These are phyloP conservation scores for Eucalyptus urophylla DNA, from an alignment of 345 rosid species.

Conservation along the genomic window DNA sequence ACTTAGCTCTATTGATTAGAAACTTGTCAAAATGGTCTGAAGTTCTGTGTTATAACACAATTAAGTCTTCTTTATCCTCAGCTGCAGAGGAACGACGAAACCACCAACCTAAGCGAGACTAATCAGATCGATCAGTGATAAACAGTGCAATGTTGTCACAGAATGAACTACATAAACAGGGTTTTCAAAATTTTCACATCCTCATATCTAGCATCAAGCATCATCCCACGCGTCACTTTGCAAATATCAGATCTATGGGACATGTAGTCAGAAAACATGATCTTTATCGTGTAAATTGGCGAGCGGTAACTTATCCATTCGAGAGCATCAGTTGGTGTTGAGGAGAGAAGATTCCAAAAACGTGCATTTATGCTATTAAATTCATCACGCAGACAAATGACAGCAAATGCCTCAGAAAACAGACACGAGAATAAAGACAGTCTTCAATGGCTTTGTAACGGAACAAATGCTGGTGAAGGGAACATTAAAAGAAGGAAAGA, in stretches of 20 bases:
- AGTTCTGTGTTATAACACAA: neutral
- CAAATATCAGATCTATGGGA: neutral
- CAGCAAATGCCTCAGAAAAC: slow-evolving; percentile 6
- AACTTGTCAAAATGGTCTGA: neutral
- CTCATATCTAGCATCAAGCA: neutral
- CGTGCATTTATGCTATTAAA: neutral
- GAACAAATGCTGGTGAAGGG: neutral
- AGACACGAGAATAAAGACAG: neutral
- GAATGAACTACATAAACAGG: neutral
- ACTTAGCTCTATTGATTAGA: neutral
- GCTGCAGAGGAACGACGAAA: neutral
- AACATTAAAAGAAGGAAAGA: neutral
- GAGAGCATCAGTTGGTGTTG: neutral
- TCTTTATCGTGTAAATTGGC: neutral
- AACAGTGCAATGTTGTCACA: neutral
- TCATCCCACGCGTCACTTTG: neutral
- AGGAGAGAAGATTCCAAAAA: slow-evolving; percentile 16
- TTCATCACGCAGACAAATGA: slow-evolving; percentile 18
- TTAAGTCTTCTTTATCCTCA: neutral
- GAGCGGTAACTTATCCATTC: slow-evolving; percentile 8
- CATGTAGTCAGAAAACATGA: neutral
- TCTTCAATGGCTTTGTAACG: slow-evolving; percentile 1
- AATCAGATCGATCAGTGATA: neutral
- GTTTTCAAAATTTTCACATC: neutral
- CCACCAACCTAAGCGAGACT: neutral